Conservation (phyloP, 2,329 filamentous ascomycete species). For the Hypoxylon sp. region DNA sequence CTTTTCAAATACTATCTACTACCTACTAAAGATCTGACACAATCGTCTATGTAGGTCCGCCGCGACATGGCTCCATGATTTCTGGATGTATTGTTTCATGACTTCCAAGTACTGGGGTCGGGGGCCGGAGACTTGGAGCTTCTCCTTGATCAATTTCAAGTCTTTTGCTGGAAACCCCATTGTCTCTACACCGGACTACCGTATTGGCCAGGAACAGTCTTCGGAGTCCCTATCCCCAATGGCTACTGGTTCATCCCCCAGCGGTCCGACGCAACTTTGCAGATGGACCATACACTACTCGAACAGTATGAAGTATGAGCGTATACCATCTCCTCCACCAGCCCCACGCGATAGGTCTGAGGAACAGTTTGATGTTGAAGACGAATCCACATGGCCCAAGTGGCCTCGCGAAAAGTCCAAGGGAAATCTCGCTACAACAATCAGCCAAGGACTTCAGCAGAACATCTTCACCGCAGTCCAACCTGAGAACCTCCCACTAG, state of each 20-base stretch:
- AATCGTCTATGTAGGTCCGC: conserved; percentile 3
- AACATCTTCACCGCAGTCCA: conserved; percentile 18
- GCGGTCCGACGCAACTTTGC: conserved; percentile 24
- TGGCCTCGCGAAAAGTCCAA: neutral
- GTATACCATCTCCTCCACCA: neutral
- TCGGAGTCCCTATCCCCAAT: neutral
- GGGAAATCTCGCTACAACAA: neutral
- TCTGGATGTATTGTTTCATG: conserved; percentile 48
- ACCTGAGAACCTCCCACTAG: conserved; percentile 33
- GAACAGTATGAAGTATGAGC: neutral
- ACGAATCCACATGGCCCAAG: conserved; percentile 37
- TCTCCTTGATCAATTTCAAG: conserved; percentile 29
- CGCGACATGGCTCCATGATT: conserved; percentile 46
- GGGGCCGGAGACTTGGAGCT: conserved; percentile 43
- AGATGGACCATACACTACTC: conserved; percentile 37
- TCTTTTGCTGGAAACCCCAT: neutral
- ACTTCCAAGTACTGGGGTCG: conserved; percentile 49
- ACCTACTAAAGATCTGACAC: neutral
- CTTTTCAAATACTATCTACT: neutral
- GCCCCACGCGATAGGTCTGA: neutral
- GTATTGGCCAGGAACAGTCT: conserved; percentile 40
- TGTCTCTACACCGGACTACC: neutral
- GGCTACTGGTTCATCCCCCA: neutral
- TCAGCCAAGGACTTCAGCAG: conserved; percentile 8
- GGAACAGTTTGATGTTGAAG: conserved; percentile 24